Conservation (phyloP, 2,329 filamentous ascomycete genomes). For the Samsoniella hepiali region DNA sequence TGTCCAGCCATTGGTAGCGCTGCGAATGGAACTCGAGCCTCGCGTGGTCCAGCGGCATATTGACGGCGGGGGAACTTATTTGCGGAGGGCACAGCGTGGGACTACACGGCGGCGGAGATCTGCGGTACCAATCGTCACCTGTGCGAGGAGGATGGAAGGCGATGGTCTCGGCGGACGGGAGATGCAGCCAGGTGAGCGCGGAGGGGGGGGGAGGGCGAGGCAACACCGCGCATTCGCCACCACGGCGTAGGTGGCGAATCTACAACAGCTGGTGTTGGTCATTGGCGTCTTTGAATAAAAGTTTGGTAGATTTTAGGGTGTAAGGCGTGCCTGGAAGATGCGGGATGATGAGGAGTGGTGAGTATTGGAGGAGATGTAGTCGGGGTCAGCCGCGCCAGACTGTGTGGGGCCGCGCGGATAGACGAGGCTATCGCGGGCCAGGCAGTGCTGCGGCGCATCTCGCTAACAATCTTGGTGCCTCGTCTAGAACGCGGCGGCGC, state of each 20-base stretch:
- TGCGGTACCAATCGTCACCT: conserved; percentile 49
- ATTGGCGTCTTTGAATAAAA: background rate
- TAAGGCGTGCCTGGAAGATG: too few relatives aligned
- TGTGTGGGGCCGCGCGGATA: too few relatives aligned
- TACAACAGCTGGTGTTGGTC: background rate
- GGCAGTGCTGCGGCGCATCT: too few relatives aligned
- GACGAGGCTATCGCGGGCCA: too few relatives aligned
- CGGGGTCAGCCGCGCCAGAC: too few relatives aligned
- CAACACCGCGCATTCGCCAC: background rate
- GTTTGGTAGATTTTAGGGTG: too few relatives aligned
- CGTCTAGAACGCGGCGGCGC: too few relatives aligned
- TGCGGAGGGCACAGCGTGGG: conserved; percentile 35
- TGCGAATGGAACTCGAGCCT: conserved; percentile 53
- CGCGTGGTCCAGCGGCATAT: conserved; percentile 45
- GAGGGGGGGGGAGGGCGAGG: background rate
- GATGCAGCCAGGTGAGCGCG: background rate
- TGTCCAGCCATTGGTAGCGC: conserved; percentile 49
- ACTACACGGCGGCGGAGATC: conserved; percentile 46
- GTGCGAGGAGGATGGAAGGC: conserved; percentile 48
- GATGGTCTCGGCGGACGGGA: background rate
- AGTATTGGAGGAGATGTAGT: too few relatives aligned
- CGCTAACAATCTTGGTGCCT: too few relatives aligned
- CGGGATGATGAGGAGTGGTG: too few relatives aligned
- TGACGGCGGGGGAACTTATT: conserved; percentile 37
- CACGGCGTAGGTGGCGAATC: background rate